These are phyloP conservation scores for Persicaria maculosa DNA, from an alignment of 148 eudicot species.

Conservation along the genomic window DNA sequence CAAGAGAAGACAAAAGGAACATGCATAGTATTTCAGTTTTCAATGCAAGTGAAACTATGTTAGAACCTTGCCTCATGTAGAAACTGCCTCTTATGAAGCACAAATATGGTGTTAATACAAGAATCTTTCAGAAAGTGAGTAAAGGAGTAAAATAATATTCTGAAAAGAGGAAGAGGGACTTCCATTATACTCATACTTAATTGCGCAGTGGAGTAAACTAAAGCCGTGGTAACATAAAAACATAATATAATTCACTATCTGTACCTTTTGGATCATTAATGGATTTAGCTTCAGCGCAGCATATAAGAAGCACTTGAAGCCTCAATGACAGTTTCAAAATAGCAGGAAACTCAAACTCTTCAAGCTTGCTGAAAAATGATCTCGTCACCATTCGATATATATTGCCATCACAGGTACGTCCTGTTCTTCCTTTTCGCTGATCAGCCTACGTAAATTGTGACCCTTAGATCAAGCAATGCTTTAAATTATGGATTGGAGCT, in stretches of 20 bases:
- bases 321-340: constrained; percentile 67
- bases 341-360: constrained; percentile 61
- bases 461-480: neutral
- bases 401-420: constrained; percentile 92
- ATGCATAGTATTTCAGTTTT: neutral
- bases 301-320: constrained; percentile 70
- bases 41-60: neutral
- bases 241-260: neutral
- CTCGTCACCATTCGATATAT: constrained; percentile 72
- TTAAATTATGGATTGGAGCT: neutral
- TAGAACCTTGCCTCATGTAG: neutral
- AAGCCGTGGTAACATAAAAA: neutral
- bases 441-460: constrained; percentile 48
- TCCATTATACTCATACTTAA: too few relatives aligned
- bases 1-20: neutral
- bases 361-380: constrained; percentile 53
- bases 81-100: neutral
- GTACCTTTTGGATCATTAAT: constrained; percentile 87
- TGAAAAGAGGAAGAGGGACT: neutral
- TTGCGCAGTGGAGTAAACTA: too few relatives aligned
- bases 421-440: constrained; percentile 93
- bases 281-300: constrained; percentile 75
- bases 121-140: neutral
- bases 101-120: neutral
- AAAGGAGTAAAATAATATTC: neutral